Evolutionary conservation across 164 flowering plant genomes (phyloP), one percentile per base, ranked within the genome.

Genomic region (Magnolia sinica): DNA sequence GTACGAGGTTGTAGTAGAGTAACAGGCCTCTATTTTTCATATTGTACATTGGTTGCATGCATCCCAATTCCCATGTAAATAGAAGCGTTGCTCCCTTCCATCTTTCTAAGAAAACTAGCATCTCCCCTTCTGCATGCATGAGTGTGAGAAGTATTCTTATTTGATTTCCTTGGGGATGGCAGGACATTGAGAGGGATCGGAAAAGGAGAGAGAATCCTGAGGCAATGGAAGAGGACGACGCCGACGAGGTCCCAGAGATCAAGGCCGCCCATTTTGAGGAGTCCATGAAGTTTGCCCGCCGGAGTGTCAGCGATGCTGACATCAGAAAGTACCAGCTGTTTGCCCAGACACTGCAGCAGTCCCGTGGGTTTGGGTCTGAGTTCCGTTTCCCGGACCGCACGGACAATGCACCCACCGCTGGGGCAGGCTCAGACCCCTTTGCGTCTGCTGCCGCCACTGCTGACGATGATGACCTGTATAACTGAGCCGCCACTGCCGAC

Each of bases 141-240:
- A 37, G 2, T 3, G 10, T 64, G 7, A 64, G 10, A 22, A 20
- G 24, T 64, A 6, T 64, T 3, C 24, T 64, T 64, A n/a, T 64
- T 68, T 31, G n/a, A 8, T 77, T 2, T 10, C 31, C 51, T 8
- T 51, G 72, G 74, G 73, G 76, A 20, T 65, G 45, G 68, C 86
- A 89, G 92, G 93, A 90, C 73, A 85, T 90, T 23, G 93, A 90
- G 79, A 78, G 80, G 77, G 93, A 90, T 77, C 87, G 78, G 63
- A 86, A 75, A 85, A 84, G 69, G 79, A 73, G 72, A 0, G 87
- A 82, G 20, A 87, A 84, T 71, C 91, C 91, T 3, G 91, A 88
- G 65, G 89, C 93, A 45, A 90, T 90, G 93, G 93, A 90, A 31
- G 93, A 90, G 76, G 93, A 90, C 72, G 89, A 82, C 2, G 71